Evolutionary conservation across 129 eudicot species (phyloP).

Genomic region (Erigeron canadensis): DNA sequence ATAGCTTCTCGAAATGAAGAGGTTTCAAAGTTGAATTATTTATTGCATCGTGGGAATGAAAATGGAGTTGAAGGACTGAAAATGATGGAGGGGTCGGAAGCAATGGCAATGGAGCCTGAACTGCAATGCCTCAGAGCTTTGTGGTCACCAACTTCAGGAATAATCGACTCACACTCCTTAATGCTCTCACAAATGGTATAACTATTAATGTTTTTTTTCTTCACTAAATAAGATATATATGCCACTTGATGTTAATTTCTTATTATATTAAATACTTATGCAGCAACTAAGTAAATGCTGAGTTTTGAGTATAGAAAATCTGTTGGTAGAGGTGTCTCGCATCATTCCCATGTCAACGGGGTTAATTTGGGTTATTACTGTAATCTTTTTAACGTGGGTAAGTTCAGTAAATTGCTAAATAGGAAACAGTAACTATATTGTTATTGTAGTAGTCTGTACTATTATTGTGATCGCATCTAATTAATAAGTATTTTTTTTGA

Average conservation of each 20-base stretch:
- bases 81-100: constrained; percentile 76
- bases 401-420: too few relatives aligned
- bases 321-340: neutral
- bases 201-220: neutral
- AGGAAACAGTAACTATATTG: too few relatives aligned
- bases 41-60: constrained; percentile 58
- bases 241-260: too few relatives aligned
- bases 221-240: neutral
- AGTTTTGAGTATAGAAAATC: neutral
- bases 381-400: too few relatives aligned
- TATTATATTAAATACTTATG: neutral
- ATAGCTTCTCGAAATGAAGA: constrained; percentile 78
- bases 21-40: constrained; percentile 55
- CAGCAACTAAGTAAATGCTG: neutral
- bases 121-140: constrained; percentile 73
- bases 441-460: too few relatives aligned
- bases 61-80: constrained; percentile 81
- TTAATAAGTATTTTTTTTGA: too few relatives aligned
- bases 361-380: too few relatives aligned
- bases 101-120: constrained; percentile 67
- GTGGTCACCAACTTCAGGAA: constrained; percentile 80
- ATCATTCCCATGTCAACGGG: too few relatives aligned
- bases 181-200: constrained; percentile 78
- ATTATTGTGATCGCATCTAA: too few relatives aligned
- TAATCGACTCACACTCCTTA: constrained; percentile 72